These are phyloP conservation scores for Eucalyptus curtisii DNA, from an alignment of 345 rosid genomes.

Conservation along the genomic window DNA sequence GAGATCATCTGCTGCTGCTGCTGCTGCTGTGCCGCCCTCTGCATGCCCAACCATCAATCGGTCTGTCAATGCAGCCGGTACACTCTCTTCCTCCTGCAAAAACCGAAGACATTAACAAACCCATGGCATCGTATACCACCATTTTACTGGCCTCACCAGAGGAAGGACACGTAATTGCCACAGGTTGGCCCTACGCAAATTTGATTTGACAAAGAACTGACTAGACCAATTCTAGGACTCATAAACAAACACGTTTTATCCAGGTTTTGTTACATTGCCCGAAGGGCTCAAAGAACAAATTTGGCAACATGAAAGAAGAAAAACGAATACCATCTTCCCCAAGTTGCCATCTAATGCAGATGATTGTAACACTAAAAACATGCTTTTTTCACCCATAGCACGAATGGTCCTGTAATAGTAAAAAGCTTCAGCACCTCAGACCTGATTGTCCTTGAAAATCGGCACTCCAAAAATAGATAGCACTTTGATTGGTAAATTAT, in stretches of 20 bases:
- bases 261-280: too few species aligned
- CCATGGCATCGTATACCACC: not conserved
- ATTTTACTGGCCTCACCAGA: too few species aligned
- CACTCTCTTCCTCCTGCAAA: too few species aligned
- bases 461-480: not conserved
- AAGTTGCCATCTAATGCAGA: too few species aligned
- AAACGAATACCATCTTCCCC: too few species aligned
- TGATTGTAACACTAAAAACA: too few species aligned
- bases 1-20: fast-evolving
- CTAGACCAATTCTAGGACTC: not conserved
- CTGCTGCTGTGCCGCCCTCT: too few species aligned
- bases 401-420: not conserved
- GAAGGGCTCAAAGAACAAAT: too few species aligned
- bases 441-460: not conserved
- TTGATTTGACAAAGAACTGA: not conserved
- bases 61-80: too few species aligned
- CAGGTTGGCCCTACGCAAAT: not conserved
- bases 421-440: not conserved
- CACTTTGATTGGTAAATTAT: not conserved
- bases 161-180: not conserved
- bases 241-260: too few species aligned
- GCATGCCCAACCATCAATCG: too few species aligned
- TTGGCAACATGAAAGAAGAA: too few species aligned
- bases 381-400: not conserved
- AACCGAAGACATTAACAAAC: not conserved